Conservation (phyloP, 495 filamentous ascomycete genomes). For the Xylaria flabelliformis region DNA sequence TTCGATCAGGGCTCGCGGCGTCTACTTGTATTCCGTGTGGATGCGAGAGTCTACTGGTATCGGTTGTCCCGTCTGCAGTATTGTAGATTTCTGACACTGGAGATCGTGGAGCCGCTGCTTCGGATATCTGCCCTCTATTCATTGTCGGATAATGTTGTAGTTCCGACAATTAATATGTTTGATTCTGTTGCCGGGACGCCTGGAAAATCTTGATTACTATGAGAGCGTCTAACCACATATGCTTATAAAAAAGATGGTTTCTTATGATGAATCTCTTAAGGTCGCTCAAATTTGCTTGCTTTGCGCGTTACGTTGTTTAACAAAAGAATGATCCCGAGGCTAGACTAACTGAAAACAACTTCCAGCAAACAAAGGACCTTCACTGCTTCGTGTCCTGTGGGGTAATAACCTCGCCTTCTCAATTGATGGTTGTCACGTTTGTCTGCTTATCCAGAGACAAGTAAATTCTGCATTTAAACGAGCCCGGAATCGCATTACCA, state of each 20-base stretch:
- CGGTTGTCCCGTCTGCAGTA: background rate
- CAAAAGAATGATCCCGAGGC: background rate
- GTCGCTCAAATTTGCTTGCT: background rate
- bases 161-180: background rate
- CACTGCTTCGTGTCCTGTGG: background rate
- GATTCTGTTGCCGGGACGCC: background rate
- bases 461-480: background rate
- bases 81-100: background rate
- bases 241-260: too few relatives aligned
- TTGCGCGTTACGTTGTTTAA: background rate
- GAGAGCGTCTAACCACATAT: background rate
- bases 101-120: background rate
- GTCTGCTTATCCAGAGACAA: background rate
- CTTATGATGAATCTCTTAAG: background rate
- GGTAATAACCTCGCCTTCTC: background rate
- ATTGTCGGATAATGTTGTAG: background rate
- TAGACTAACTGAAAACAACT: background rate
- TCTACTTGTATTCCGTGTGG: background rate
- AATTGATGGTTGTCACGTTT: background rate
- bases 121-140: background rate
- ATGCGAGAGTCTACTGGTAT: background rate
- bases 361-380: background rate
- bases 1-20: background rate
- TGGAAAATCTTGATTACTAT: background rate
- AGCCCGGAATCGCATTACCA: background rate